Evolutionary conservation across 1,139 yeast genomes (phyloP).

Genomic region (Ogataea hybrid): DNA sequence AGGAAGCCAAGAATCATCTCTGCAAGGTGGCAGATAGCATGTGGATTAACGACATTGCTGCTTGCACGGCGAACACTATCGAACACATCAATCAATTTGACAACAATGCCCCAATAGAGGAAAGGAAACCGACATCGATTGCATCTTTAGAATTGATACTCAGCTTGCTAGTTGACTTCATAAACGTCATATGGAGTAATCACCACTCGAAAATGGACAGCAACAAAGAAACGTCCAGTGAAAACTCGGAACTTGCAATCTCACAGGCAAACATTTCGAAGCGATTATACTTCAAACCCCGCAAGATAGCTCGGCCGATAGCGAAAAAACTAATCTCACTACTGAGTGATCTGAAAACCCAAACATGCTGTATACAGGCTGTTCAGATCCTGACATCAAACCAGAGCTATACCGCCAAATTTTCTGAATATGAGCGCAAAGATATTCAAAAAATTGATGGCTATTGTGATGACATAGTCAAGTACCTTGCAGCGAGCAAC

Average conservation of each 20-base stretch:
- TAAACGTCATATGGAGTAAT: constrained; percentile 20
- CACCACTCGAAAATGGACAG: not conserved
- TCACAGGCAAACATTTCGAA: not conserved
- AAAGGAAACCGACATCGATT: constrained; percentile 19
- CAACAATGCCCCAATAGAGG: constrained; percentile 8
- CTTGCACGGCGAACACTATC: constrained; percentile 18
- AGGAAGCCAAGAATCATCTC: constrained; percentile 25
- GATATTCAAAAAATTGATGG: constrained; percentile 15
- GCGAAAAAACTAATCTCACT: constrained; percentile 9
- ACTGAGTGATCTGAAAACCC: constrained; percentile 14
- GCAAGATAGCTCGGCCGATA: constrained; percentile 7
- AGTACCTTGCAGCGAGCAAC: constrained; percentile 42
- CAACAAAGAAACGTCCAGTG: not conserved
- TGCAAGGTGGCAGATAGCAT: constrained; percentile 22
- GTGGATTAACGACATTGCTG: constrained; percentile 21
- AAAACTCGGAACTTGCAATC: not conserved
- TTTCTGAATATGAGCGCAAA: constrained; percentile 4
- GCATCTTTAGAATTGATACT: constrained; percentile 21
- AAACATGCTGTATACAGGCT: constrained; percentile 5
- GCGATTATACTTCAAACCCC: constrained; percentile 8
- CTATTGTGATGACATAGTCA: constrained; percentile 19
- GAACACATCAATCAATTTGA: constrained; percentile 21
- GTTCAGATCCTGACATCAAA: constrained; percentile 12
- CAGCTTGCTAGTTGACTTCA: constrained; percentile 19
- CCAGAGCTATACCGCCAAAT: constrained; percentile 6